Base-by-base conservation (phyloP, 805 yeast species). In the Kazachstania psychrophila region DNA sequence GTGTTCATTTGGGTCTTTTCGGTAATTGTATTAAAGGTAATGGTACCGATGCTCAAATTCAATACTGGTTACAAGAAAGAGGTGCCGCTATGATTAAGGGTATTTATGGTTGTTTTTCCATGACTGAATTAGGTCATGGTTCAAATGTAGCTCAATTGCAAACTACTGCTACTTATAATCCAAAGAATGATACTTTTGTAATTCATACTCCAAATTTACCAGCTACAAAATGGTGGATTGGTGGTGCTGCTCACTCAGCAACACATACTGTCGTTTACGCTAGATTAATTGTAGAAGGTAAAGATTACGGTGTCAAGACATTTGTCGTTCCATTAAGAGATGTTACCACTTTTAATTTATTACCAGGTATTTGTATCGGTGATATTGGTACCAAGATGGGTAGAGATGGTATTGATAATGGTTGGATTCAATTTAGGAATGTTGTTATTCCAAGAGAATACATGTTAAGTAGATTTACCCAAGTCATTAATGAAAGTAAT, bases 161-260 rank as follows among this genome's bases (percentile, higher is more conserved):
- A 61, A 88, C 96, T n/a, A 81, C 87, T 12, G 95, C 96, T 12
- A 79, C 81, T 15, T 88, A 71, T 57, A 79, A 85, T 57, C 63
- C 66, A 14, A 63, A 61, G 13, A 70, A 69, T 20, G 84, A 85
- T 49, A 76, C 77, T 44, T 83, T 88, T 54, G 56, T 72, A 38
- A 76, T 88, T 51, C 73, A 84, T 56, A 88, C 96, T 10, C 96
- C 96, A 1, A 83, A 87, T 54, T 60, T 83, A 38, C 88, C 94
- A 25, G 96, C 96, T 30, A 87, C 96, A 18, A 88, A 88, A 60
- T 88, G 96, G 96, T 88, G 96, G 96, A 88, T 88, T 52, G 96
- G 96, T 33, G 96, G 96, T 50, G 96, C 96, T 28, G 96, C 96
- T 9, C 94, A 85, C 60, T 79, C 94, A 15, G 85, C 96, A 5